Conservation (phyloP, 1,139 yeast species). For the Torulaspora pretoriensis region DNA sequence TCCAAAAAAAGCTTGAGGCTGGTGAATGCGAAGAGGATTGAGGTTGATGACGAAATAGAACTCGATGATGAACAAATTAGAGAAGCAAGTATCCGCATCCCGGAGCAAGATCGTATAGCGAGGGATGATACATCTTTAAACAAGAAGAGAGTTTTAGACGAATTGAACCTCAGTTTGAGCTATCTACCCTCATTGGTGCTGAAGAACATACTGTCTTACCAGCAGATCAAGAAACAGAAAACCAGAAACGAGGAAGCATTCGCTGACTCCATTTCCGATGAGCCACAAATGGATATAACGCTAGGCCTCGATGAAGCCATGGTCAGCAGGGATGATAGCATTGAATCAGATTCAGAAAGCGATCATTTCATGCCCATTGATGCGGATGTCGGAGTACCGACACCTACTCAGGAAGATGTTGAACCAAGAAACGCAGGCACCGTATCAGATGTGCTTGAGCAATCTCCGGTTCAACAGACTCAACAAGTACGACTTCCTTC, state of each 20-base stretch:
- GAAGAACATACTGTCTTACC: constrained; percentile 14
- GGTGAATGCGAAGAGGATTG: constrained; percentile 25
- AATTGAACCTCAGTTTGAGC: constrained; percentile 17
- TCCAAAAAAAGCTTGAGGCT: constrained; percentile 11
- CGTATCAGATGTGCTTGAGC: constrained; percentile 1
- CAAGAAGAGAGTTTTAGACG: constrained; percentile 23
- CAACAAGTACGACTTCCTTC: constrained; percentile 25
- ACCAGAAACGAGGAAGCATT: constrained; percentile 6
- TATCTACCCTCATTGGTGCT: constrained; percentile 20
- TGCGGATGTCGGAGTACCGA: constrained; percentile 13
- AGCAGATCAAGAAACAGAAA: constrained; percentile 15
- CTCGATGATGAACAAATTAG: constrained; percentile 24
- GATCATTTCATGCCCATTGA: constrained; percentile 18
- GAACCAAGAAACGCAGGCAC: neutral
- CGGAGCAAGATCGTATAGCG: neutral
- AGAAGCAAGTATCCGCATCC: constrained; percentile 3
- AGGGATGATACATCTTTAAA: constrained; percentile 8
- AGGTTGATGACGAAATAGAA: constrained; percentile 26
- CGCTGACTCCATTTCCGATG: constrained; percentile 2
- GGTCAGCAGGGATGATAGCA: constrained; percentile 8
- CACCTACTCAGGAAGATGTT: constrained; percentile 6
- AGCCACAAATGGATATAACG: constrained; percentile 26
- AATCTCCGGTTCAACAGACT: constrained; percentile 3
- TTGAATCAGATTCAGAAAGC: constrained; percentile 11
- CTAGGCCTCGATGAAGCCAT: constrained; percentile 24